Percentiles rank a stretch among this genome's conserved stretches.
Conservation (phyloP, 1,284 basidiomycete species). For the Cutaneotrichosporon arboriforme region DNA sequence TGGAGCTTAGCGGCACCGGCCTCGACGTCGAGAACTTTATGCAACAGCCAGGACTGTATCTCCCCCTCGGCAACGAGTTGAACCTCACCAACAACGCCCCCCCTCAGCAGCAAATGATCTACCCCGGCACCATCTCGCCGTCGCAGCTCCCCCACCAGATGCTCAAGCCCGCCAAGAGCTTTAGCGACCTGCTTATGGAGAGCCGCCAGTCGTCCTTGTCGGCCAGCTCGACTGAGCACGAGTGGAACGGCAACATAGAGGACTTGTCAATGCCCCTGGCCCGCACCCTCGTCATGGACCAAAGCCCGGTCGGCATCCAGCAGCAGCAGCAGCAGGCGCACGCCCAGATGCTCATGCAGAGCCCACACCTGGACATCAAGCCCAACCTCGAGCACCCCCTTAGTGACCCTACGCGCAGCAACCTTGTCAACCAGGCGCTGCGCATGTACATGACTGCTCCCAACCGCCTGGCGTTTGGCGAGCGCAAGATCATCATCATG, state of each 20-base stretch:
- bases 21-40: conserved; percentile 3
- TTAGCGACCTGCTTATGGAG: conserved; percentile 33
- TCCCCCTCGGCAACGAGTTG: conserved; percentile 20
- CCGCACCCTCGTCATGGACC: conserved; percentile 18
- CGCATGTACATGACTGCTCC: conserved; percentile 65
- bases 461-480: conserved; percentile 83
- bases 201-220: conserved; percentile 35
- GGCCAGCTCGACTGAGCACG: conserved; percentile 33
- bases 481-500: conserved; percentile 91
- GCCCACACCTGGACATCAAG: conserved; percentile 1
- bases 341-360: not conserved
- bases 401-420: not conserved
- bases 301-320: not conserved
- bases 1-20: conserved; percentile 13
- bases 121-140: conserved; percentile 36
- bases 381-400: not conserved
- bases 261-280: conserved; percentile 25
- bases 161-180: conserved; percentile 33
- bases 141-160: conserved; percentile 28
- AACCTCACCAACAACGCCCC: conserved; percentile 7
- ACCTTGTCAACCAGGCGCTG: conserved; percentile 20
- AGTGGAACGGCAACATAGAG: conserved; percentile 26
- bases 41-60: conserved; percentile 6
- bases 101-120: not conserved
- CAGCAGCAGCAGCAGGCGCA: conserved; percentile 5